Evolutionary conservation across 2,329 filamentous ascomycete genomes (phyloP).

Genomic region (Aspergillus persii): DNA sequence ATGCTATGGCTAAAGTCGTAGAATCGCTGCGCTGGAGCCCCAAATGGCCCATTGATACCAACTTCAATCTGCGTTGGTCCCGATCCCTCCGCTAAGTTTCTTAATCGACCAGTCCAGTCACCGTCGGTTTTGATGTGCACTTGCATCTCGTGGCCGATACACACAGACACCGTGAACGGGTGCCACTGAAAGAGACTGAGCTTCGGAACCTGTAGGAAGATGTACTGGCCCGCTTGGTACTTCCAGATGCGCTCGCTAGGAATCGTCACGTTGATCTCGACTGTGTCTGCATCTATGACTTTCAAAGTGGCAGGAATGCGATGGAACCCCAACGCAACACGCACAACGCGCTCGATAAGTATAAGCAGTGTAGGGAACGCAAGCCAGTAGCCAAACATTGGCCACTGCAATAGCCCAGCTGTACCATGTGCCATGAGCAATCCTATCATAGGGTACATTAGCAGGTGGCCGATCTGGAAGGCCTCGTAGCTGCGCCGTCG

Average conservation of each 20-base stretch:
- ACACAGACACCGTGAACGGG: conserved; percentile 3
- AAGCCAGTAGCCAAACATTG: conserved; percentile 7
- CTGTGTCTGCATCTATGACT: background rate
- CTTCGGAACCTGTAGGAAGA: conserved; percentile 3
- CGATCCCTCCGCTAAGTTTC: background rate
- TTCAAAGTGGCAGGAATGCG: background rate
- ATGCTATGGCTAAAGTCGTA: conserved; percentile 1
- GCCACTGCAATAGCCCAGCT: background rate
- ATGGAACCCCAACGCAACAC: background rate
- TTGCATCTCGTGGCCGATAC: conserved; percentile 5
- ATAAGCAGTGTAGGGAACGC: conserved; percentile 1
- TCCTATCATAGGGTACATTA: background rate
- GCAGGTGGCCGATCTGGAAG: background rate
- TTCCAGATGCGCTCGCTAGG: conserved; percentile 6
- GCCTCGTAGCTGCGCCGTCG: background rate
- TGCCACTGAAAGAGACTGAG: conserved; percentile 5
- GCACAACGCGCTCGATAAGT: background rate
- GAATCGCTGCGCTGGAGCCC: conserved; percentile 1
- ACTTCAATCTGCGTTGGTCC: background rate
- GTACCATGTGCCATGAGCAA: conserved; percentile 4
- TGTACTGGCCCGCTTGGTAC: conserved; percentile 4
- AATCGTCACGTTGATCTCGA: conserved; percentile 2
- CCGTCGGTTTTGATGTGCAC: conserved; percentile 5
- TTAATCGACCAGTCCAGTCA: background rate
- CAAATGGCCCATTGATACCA: conserved; percentile 5